A percentile compares a stretch with the other conserved stretches of the same genome.
Conservation (phyloP, 2,329 filamentous ascomycete genomes). For the Aspergillus pseudoterreus region DNA sequence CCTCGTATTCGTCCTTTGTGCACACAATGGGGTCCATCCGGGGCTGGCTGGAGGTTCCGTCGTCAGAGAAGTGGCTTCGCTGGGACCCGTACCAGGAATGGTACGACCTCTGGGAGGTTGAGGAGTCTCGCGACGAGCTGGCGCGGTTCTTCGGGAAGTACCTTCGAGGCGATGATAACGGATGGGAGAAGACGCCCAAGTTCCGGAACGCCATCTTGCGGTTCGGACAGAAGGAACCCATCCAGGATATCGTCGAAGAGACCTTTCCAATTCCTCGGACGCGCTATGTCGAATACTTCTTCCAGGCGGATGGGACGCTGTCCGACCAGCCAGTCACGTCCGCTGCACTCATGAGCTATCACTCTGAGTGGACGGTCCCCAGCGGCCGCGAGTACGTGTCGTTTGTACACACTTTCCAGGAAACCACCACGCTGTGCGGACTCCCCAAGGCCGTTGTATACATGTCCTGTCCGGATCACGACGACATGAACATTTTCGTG, state of each 20-base stretch:
- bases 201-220: conserved; percentile 42
- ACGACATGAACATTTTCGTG: conserved; percentile 47
- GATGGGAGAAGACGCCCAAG: conserved; percentile 46
- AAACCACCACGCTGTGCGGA: conserved; percentile 42
- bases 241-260: conserved; percentile 28
- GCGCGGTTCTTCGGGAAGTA: conserved; percentile 46
- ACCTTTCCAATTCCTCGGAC: conserved; percentile 36
- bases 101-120: conserved; percentile 41
- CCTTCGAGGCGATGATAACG: conserved; percentile 42
- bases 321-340: not conserved
- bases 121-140: conserved; percentile 36
- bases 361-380: conserved; percentile 24
- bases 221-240: conserved; percentile 28
- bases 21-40: conserved; percentile 37
- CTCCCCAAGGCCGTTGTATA: conserved; percentile 47
- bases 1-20: conserved; percentile 29
- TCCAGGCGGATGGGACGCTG: conserved; percentile 16
- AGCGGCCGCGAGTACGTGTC: conserved; percentile 13
- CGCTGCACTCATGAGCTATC: conserved; percentile 24
- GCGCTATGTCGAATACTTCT: conserved; percentile 30
- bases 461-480: conserved; percentile 39
- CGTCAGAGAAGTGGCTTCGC: conserved; percentile 45
- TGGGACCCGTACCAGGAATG: conserved; percentile 43
- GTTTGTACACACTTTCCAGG: conserved; percentile 41
- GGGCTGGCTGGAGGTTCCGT: conserved; percentile 36